A percentile compares a stretch with the other conserved stretches of the same genome.
Evolutionary conservation across 768 basidiomycete species (phyloP).

Genomic region (Pholiota microspora): DNA sequence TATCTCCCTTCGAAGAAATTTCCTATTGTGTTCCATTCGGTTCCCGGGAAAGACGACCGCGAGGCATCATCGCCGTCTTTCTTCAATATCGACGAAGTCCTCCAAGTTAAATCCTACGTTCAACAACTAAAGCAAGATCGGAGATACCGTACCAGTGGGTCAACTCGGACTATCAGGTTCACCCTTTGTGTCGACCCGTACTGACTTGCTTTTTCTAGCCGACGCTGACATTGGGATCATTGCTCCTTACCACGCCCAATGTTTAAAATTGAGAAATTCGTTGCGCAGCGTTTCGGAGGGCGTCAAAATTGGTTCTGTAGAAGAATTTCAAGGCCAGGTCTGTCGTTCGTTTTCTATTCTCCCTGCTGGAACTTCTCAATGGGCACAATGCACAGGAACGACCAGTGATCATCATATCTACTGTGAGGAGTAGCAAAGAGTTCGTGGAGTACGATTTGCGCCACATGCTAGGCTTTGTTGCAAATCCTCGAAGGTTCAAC

Average conservation of each 20-base stretch:
- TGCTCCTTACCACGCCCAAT: slow-evolving; percentile 62
- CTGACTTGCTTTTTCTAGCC: slow-evolving; percentile 26
- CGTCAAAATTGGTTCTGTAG: slow-evolving; percentile 63
- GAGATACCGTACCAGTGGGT: slow-evolving; percentile 41
- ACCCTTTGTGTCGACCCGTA: not conserved
- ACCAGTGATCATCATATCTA: slow-evolving; percentile 55
- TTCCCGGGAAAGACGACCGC: slow-evolving; percentile 61
- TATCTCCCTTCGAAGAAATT: slow-evolving; percentile 46
- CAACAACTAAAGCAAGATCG: slow-evolving; percentile 32
- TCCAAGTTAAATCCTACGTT: slow-evolving; percentile 52
- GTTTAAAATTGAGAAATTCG: slow-evolving; percentile 40
- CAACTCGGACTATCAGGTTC: not conserved
- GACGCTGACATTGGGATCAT: slow-evolving; percentile 59
- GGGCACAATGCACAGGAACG: slow-evolving; percentile 40
- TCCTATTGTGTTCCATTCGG: slow-evolving; percentile 61
- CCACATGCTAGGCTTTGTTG: slow-evolving; percentile 59
- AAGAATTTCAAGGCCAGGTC: slow-evolving; percentile 67
- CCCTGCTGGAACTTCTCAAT: not conserved
- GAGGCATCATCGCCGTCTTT: slow-evolving; percentile 69
- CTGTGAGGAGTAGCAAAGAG: slow-evolving; percentile 53
- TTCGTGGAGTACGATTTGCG: slow-evolving; percentile 52
- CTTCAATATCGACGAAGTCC: slow-evolving; percentile 63
- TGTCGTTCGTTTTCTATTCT: not conserved
- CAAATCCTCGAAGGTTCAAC: slow-evolving; percentile 57
- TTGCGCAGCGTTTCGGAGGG: slow-evolving; percentile 33